phyloP scores from a whole-genome alignment of 2,329 filamentous ascomycete genomes.

The Colletotrichum higginsianum region DNA sequence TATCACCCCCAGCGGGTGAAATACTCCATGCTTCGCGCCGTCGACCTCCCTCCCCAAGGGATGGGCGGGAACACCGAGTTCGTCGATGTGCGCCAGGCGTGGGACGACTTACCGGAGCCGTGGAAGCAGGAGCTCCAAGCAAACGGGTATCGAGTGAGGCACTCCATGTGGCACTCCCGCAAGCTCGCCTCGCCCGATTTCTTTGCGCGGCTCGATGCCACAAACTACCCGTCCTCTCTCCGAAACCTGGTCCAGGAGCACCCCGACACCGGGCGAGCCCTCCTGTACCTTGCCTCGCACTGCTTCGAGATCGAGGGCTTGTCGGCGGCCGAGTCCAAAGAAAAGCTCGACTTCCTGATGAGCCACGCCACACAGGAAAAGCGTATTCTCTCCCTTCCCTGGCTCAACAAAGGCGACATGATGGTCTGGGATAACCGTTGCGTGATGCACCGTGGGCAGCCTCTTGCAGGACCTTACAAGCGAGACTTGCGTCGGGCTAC shows the following conservation, averaged over 20 bases:
- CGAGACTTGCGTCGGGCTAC: conserved; percentile 70
- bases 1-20: conserved; percentile 69
- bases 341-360: conserved; percentile 57
- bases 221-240: conserved; percentile 53
- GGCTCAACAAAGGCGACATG: conserved; percentile 64
- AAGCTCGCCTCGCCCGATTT: conserved; percentile 65
- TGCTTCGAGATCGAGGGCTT: conserved; percentile 65
- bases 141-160: conserved; percentile 60
- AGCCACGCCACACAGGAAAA: conserved; percentile 62
- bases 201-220: conserved; percentile 61
- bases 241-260: conserved; percentile 67
- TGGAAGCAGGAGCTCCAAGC: conserved; percentile 50
- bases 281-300: conserved; percentile 67
- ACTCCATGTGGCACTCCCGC: conserved; percentile 66
- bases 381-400: conserved; percentile 61
- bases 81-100: conserved; percentile 66
- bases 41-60: conserved; percentile 61
- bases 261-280: conserved; percentile 65
- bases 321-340: conserved; percentile 51
- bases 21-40: conserved; percentile 66
- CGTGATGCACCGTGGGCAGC: conserved; percentile 67
- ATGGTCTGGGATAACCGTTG: conserved; percentile 73
- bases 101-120: conserved; percentile 57
- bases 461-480: conserved; percentile 62
- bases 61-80: conserved; percentile 67